A percentile compares a stretch with the other conserved stretches of the same genome.
Evolutionary conservation across 805 yeast species (phyloP).

Genomic region (Yamadazyma ubonensis): DNA sequence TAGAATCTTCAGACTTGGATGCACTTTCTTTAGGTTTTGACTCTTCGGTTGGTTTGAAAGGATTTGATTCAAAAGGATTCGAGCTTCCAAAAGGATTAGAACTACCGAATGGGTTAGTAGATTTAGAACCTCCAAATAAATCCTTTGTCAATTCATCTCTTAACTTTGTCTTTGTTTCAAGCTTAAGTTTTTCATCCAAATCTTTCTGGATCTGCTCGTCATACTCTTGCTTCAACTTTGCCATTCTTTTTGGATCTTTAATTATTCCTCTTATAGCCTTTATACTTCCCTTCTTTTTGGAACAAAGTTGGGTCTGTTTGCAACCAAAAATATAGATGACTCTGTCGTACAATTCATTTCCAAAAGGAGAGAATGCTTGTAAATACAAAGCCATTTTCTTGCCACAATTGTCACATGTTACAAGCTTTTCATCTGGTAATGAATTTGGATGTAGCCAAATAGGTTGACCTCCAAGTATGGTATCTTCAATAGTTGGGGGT

Average conservation of each 20-base stretch:
- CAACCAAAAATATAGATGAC: slow-evolving; percentile 81
- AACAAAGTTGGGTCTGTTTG: slow-evolving; percentile 52
- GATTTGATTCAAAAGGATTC: slow-evolving; percentile 20
- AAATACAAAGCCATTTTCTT: slow-evolving; percentile 61
- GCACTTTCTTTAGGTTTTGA: slow-evolving; percentile 12
- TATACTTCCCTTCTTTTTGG: slow-evolving; percentile 66
- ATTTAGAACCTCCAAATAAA: slow-evolving; percentile 25
- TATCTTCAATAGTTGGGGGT: slow-evolving; percentile 51
- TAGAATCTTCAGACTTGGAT: slow-evolving; percentile 10
- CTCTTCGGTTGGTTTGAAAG: slow-evolving; percentile 11
- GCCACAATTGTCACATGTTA: slow-evolving; percentile 67
- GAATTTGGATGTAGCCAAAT: slow-evolving; percentile 66
- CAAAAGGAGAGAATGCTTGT: slow-evolving; percentile 82
- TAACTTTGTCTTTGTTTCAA: slow-evolving; percentile 44
- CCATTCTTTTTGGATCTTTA: slow-evolving; percentile 53
- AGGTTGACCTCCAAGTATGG: slow-evolving; percentile 75
- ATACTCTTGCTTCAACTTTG: slow-evolving; percentile 36
- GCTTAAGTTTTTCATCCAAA: slow-evolving; percentile 38
- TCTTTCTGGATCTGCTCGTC: slow-evolving; percentile 28
- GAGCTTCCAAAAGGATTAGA: slow-evolving; percentile 11
- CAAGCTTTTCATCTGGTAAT: slow-evolving; percentile 50
- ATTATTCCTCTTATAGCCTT: slow-evolving; percentile 75
- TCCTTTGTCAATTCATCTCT: slow-evolving; percentile 42
- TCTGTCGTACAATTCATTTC: slow-evolving; percentile 71
- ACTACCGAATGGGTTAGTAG: slow-evolving; percentile 40